Evolutionary conservation across 805 yeast genomes (phyloP), one percentile per base, ranked within the genome.

Genomic region (Isabelozyma gotoi): DNA sequence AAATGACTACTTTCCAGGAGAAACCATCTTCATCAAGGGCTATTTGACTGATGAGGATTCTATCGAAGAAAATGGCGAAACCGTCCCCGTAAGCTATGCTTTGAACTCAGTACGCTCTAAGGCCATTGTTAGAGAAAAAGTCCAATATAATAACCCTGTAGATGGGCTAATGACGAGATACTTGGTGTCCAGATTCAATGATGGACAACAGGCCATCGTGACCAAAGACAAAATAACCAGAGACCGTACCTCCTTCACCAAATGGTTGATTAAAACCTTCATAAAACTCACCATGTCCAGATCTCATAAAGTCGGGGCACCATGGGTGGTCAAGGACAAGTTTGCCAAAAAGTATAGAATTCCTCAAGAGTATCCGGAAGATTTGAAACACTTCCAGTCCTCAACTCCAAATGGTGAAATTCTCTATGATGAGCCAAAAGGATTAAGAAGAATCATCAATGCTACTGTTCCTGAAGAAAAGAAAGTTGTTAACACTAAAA

Each of bases 1-100:
- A 49, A 78, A 76, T 49, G 96, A 90, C 56, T 94, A 82, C 58
- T 94, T 85, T 59, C 97, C 97, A 0, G 97, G 97, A 7, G 99
- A 94, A 62, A 73, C 74, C 14, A 94, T 90, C 5, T 77, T 75
- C 49, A 79, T 90, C 34, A 80, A 74, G 48, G 63, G 69, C 19
- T 38, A 56, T 6, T 39, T 47, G 32, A 14, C 36, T 10, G 15
- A 20, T 14, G 18, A 24, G 3, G 40, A 33, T 18, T n/a, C 31
- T 12, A 19, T 20, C 7, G 10, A 8, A 19, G 33, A 33, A 33
- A 24, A 24, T 24, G 29, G 29, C 12, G 29, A 24, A 24, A 24
- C 29, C 29, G 29, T 24, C 10, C 27, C 33, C 7, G 14, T 24
- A 15, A 10, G n/a, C 12, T 27, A 15, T 24, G 20, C 38, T 3